Percentiles rank a stretch among this genome's conserved stretches.
These are phyloP conservation scores for Fragosphaeria purpurea DNA, from an alignment of 2,329 filamentous ascomycete species.

Conservation along the genomic window DNA sequence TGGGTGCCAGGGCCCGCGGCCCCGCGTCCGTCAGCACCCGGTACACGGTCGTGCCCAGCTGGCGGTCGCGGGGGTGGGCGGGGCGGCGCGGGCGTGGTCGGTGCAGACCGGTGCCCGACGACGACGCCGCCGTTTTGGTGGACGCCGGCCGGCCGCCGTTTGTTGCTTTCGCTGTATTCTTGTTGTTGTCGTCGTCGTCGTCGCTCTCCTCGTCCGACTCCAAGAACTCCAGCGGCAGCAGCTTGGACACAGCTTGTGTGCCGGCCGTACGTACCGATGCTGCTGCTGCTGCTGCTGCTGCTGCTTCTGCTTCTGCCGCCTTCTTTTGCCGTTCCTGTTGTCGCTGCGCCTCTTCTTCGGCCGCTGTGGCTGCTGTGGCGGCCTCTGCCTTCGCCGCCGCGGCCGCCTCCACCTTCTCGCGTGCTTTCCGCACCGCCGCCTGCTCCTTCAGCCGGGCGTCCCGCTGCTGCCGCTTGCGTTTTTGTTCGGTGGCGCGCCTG, in stretches of 20 bases:
- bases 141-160: background rate
- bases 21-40: constrained; percentile 34
- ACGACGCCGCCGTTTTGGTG: background rate
- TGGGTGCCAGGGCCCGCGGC: constrained; percentile 40
- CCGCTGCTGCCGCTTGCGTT: constrained; percentile 45
- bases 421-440: constrained; percentile 37
- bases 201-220: constrained; percentile 40
- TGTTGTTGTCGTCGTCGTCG: constrained; percentile 17
- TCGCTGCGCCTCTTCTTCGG: constrained; percentile 12
- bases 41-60: constrained; percentile 44
- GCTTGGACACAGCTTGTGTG: constrained; percentile 29
- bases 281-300: constrained; percentile 9
- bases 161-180: background rate
- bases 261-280: constrained; percentile 11
- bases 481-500: constrained; percentile 41
- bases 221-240: constrained; percentile 45
- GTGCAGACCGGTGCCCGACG: no score
- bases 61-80: constrained; percentile 31
- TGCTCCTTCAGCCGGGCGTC: constrained; percentile 46
- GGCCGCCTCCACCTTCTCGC: constrained; percentile 16
- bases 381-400: constrained; percentile 13
- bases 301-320: constrained; percentile 9
- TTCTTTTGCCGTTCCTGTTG: constrained; percentile 1
- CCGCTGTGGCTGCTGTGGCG: background rate
- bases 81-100: constrained; percentile 21